Evolutionary conservation across 176 grass and related monocot species (phyloP).

Genomic region (Metroxylon sagu): DNA sequence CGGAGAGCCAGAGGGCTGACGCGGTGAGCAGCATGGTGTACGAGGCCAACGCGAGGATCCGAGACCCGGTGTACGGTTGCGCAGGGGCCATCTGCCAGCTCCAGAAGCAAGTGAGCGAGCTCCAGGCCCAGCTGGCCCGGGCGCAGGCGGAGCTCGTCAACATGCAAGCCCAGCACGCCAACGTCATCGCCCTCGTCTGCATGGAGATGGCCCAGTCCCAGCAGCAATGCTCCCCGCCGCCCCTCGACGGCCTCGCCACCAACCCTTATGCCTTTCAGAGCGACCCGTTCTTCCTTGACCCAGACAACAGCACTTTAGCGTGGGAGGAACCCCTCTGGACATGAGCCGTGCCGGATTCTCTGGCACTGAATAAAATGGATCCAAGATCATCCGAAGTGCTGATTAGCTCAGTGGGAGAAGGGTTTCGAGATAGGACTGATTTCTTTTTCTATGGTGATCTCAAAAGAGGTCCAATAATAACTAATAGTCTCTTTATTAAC

Average conservation of each 20-base stretch:
- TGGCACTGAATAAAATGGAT: neutral
- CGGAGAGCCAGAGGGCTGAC: constrained; percentile 72
- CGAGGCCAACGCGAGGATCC: constrained; percentile 68
- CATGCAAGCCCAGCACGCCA: constrained; percentile 49
- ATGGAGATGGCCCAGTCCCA: constrained; percentile 42
- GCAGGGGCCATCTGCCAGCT: constrained; percentile 86
- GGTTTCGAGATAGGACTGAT: too few relatives aligned
- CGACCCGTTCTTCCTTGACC: neutral
- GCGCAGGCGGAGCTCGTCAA: constrained; percentile 63
- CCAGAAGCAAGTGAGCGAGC: constrained; percentile 73
- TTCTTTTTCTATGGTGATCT: too few relatives aligned
- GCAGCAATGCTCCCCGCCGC: neutral
- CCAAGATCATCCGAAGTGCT: neutral
- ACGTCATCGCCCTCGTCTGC: constrained; percentile 69
- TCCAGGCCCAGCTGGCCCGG: constrained; percentile 79
- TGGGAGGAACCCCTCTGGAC: constrained; percentile 78
- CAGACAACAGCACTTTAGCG: constrained; percentile 17
- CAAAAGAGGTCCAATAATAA: too few relatives aligned
- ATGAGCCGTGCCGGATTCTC: constrained; percentile 4
- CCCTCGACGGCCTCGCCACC: neutral
- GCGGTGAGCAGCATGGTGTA: constrained; percentile 98
- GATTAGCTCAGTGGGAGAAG: too few relatives aligned
- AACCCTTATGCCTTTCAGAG: neutral
- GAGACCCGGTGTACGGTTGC: constrained; percentile 86
- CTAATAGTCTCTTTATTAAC: too few relatives aligned